Evolutionary conservation across 805 yeast species (phyloP), one percentile per base, ranked within the genome.

Genomic region (Wickerhamiella australiensis): DNA sequence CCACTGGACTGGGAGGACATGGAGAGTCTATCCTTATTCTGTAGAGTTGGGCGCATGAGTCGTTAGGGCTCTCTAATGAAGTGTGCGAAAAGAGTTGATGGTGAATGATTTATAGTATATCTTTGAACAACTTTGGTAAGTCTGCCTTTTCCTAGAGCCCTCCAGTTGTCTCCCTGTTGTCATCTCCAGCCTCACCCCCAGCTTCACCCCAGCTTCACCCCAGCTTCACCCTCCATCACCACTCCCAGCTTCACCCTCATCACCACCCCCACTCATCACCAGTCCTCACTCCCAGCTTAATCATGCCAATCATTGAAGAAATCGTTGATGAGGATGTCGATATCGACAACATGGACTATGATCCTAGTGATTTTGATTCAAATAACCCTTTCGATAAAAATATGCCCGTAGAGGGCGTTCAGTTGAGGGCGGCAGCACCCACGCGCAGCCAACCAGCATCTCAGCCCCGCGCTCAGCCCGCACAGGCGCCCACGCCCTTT

Each of bases 301-400:
- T 23, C 40, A 61, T 60, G 64, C 63, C 64, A n/a, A 56, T 59
- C 43, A 56, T 67, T 46, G 71, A 68, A 56, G 70, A 68, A 55
- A 56, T 64, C 50, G 87, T 82, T 62, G 83, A 78, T 60, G 94
- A 85, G 55, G 38, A 33, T 12, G 13, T 29, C 33, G 69, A 66
- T 40, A 62, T 90, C 66, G 96, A 88, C 61, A 80, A 87, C 68
- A 72, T 86, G 79, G 96, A 90, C 59, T 82, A 85, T 84, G 96
- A 88, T 66, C 71, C 88, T 23, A 94, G 94, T 3, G 94, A 90
- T 68, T 82, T 86, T 55, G 96, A 87, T 65, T 87, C 69, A 13
- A 52, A 56, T 50, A 67, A 65, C 49, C 66, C 68, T 41, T 61
- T 67, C 48, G 61, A 65, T 25, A 55, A 53, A 42, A 55, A 51